Percentiles rank a stretch among this genome's conserved stretches.
Evolutionary conservation across 805 yeast species (phyloP).

Genomic region (Tetrapisispora pingtungensis): DNA sequence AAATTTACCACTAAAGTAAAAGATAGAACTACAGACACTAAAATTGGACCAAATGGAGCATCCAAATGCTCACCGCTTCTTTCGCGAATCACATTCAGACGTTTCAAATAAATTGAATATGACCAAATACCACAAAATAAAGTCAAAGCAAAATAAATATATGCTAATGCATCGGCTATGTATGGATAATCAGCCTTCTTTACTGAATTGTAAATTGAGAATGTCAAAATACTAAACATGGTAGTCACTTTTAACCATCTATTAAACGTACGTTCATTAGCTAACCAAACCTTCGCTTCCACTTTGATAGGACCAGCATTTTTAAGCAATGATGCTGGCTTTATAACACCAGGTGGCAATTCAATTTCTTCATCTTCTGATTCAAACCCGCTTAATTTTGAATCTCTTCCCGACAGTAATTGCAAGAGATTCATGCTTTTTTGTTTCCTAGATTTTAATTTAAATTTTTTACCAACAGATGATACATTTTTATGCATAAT

Average conservation of each 20-base stretch:
- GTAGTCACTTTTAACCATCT: slow-evolving; percentile 91
- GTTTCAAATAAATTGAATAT: slow-evolving; percentile 58
- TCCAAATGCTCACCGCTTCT: slow-evolving; percentile 85
- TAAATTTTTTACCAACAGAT: slow-evolving; percentile 3
- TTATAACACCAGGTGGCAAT: slow-evolving; percentile 80
- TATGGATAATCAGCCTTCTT: slow-evolving; percentile 51
- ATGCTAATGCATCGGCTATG: slow-evolving; percentile 63
- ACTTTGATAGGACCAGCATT: slow-evolving; percentile 88
- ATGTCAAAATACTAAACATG: slow-evolving; percentile 73
- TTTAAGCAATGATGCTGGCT: slow-evolving; percentile 69
- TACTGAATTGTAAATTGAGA: slow-evolving; percentile 71
- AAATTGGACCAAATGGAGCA: slow-evolving; percentile 79
- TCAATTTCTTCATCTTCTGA: slow-evolving; percentile 82
- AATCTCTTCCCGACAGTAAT: slow-evolving; percentile 33
- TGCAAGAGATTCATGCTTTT: slow-evolving; percentile 28
- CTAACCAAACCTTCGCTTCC: slow-evolving; percentile 97
- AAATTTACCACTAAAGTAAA: slow-evolving; percentile 64
- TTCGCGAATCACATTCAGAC: slow-evolving; percentile 63
- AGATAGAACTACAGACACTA: slow-evolving; percentile 61
- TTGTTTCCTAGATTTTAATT: slow-evolving; percentile 23
- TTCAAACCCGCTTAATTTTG: slow-evolving; percentile 47
- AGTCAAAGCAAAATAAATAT: slow-evolving; percentile 70
- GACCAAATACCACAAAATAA: slow-evolving; percentile 86
- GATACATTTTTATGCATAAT: neutral
- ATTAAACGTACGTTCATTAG: slow-evolving; percentile 94